These are phyloP conservation scores for Sarocladiaceae sp. DNA, from an alignment of 2,329 filamentous ascomycete genomes.

Conservation along the genomic window DNA sequence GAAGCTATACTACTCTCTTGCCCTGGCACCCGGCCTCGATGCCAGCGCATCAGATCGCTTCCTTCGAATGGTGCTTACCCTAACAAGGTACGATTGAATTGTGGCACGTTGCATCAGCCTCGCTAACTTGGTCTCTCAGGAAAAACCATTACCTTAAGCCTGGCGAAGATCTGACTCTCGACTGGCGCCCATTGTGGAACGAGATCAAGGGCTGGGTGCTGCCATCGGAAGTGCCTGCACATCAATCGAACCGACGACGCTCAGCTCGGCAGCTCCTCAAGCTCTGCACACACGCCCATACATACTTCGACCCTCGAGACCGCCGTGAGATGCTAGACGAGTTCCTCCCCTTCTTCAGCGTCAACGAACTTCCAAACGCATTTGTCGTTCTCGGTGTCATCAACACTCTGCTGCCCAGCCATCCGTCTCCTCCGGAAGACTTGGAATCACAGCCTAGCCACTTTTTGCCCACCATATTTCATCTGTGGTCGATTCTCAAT, in stretches of 20 bases:
- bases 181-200: constrained; percentile 90
- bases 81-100: constrained; percentile 72
- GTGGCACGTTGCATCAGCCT: not conserved
- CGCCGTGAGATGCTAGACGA: constrained; percentile 76
- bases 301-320: constrained; percentile 87
- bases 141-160: constrained; percentile 94
- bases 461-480: constrained; percentile 90
- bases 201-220: constrained; percentile 88
- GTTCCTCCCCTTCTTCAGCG: constrained; percentile 81
- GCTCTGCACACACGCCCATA: constrained; percentile 81
- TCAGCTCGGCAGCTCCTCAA: constrained; percentile 68
- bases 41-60: constrained; percentile 79
- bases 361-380: constrained; percentile 83
- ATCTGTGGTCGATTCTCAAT: constrained; percentile 90
- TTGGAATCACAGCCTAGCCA: constrained; percentile 77
- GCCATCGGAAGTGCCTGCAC: constrained; percentile 70
- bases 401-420: constrained; percentile 82
- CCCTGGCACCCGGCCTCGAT: constrained; percentile 85
- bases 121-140: constrained; percentile 35
- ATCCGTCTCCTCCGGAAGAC: constrained; percentile 64
- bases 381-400: constrained; percentile 88
- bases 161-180: constrained; percentile 79
- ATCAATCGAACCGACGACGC: constrained; percentile 49
- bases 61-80: constrained; percentile 88
- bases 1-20: constrained; percentile 88